These are phyloP conservation scores for Penicillium sp. DNA, from an alignment of 2,329 filamentous ascomycete genomes.

Conservation along the genomic window DNA sequence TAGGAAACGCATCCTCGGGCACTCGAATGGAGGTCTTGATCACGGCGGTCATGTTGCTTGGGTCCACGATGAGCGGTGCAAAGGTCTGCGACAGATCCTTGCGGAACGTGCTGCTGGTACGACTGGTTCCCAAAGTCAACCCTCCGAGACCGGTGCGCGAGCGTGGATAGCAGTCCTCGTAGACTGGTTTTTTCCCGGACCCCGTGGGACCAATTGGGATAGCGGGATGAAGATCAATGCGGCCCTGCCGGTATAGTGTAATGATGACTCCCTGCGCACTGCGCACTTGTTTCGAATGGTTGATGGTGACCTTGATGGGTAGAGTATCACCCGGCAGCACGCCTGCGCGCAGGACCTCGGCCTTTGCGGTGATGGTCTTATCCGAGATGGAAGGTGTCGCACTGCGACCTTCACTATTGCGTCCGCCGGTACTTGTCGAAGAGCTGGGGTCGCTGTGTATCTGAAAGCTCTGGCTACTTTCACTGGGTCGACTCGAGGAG, in stretches of 20 bases:
- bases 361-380: constrained; percentile 78
- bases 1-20: constrained; percentile 86
- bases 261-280: constrained; percentile 90
- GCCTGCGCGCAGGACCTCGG: constrained; percentile 76
- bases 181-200: constrained; percentile 63
- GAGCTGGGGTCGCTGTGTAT: constrained; percentile 45
- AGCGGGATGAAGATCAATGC: constrained; percentile 73
- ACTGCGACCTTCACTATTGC: constrained; percentile 48
- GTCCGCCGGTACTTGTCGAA: constrained; percentile 32
- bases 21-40: constrained; percentile 79
- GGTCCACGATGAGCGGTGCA: constrained; percentile 82
- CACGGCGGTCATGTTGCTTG: constrained; percentile 67
- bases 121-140: constrained; percentile 76
- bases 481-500: constrained; percentile 63
- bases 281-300: constrained; percentile 83
- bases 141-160: constrained; percentile 82
- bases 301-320: constrained; percentile 72
- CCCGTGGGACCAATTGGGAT: constrained; percentile 57
- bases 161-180: constrained; percentile 79
- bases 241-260: constrained; percentile 83
- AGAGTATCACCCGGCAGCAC: constrained; percentile 81
- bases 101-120: constrained; percentile 86
- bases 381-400: constrained; percentile 55
- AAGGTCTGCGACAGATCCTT: constrained; percentile 90
- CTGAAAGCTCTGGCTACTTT: constrained; percentile 57